Base-by-base conservation (phyloP, 139 green algal species). In the Mychonastes homosphaera region DNA sequence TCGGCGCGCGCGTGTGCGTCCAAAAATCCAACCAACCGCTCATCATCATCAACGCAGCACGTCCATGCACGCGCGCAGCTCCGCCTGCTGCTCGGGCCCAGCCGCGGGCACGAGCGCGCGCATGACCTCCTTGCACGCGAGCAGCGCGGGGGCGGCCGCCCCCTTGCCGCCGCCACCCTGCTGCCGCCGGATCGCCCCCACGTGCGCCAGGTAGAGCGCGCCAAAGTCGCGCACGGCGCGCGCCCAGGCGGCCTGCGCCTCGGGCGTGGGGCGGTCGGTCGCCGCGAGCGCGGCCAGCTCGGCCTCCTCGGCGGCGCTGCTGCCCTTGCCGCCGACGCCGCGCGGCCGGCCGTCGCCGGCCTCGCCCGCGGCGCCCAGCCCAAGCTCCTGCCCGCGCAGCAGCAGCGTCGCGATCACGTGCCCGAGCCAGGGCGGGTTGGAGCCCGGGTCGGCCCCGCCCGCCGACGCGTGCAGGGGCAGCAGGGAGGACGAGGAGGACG, bases 401-500 rank as follows among this genome's bases (percentile, higher is more conserved):
- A 85, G 66, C 58, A 88, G 66, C 16, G 75, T 75, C 2, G 45
- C 58, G 10, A 88, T 50, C 28, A 79, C 51, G 10, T 73, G 67
- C 2, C 52, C 68, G 6, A 83, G 74, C 80, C 79, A 88, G 3
- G 63, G 65, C 4, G 45, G 46, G 35, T 33, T 54, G 19, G 12
- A 18, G 21, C 40, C 23, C 3, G 51, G 7, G 15, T 24, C 39
- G 13, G 56, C 21, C 39, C 46, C 12, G 6, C 10, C 40, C 4
- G 34, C 52, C 15, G 56, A 6, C 21, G 53, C 55, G 36, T 56
- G 56, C 46, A 85, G 65, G 21, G 68, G 65, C 55, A 78, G 53
- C 44, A 79, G 64, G 40, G 35, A 29, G 58, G 24, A 10, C n/a
- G 8, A 26, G 27, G 5, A 12, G 39, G 49, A n/a, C n/a, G n/a